Base-by-base conservation (phyloP, 306 rosid species). In the Acacia acuminata region DNA sequence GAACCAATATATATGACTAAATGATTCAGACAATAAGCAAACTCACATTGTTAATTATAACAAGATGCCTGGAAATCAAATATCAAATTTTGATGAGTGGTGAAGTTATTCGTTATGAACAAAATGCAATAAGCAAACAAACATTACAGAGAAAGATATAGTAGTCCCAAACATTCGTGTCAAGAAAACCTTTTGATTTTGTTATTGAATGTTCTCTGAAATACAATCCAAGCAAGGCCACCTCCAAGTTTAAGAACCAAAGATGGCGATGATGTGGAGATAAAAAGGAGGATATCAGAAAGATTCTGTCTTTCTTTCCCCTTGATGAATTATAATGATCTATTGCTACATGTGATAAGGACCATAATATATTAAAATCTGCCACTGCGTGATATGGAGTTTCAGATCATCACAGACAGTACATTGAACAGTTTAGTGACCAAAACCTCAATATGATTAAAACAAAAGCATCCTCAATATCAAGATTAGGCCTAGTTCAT, bases 381-480 rank as follows among this genome's bases (percentile, higher is more conserved):
- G 47, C 44, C 44, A 32, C 14, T 53, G 38, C 19, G 15, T 56
- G n/a, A 24, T 34, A 24, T 50, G 24, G 76, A 69, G 48, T 17
- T 74, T 32, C 70, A 24, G 67, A 74, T 40, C 38, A 55, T 7
- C 60, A 20, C 24, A n/a, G 55, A 40, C 10, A 40, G 75, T 27
- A 50, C 16, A 44, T 61, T 51, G 47, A n/a, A 70, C 42, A 48
- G 38, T 42, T 44, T 63, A 73, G 77, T 36, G 47, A 38, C 38
- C 25, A 58, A 27, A 24, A 71, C 38, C 4, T 73, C 25, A 27
- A 7, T 7, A 64, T 24, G 43, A 36, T 40, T 34, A 53, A 15
- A 79, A 50, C 20, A 67, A 74, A 60, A 9, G 75, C 17, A 75
- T 58, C 30, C 67, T 64, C 66, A 78, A 51, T 67, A 63, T 63